Percentiles rank a stretch among this genome's conserved stretches.
Conservation (phyloP, 768 basidiomycete species). For the Cyclocybe aegerita region DNA sequence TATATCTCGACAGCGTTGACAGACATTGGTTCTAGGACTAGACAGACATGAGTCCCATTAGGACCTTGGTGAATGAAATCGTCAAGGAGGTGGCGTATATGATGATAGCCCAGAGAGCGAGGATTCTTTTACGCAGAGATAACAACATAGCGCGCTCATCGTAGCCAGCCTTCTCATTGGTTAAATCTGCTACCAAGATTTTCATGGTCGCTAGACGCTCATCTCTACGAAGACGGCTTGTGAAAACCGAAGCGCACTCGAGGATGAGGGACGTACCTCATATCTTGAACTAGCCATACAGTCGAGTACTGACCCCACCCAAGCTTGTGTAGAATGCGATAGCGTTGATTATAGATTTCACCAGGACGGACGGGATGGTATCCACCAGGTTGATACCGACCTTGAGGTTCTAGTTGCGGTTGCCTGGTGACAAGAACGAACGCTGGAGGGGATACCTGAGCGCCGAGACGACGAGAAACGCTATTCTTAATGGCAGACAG, state of each 20-base stretch:
- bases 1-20: slow-evolving; percentile 54
- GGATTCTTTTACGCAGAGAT: background rate
- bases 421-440: too few species aligned
- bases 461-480: too few species aligned
- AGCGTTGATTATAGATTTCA: slow-evolving; percentile 10
- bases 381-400: slow-evolving; percentile 6
- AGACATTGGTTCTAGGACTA: slow-evolving; percentile 80
- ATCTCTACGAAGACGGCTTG: too few species aligned
- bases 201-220: background rate
- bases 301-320: slow-evolving; percentile 13
- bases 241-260: too few species aligned
- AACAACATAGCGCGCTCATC: background rate
- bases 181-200: background rate
- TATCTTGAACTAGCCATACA: slow-evolving; percentile 12
- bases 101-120: background rate
- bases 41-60: slow-evolving; percentile 81
- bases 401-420: too few species aligned
- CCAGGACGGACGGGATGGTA: slow-evolving; percentile 12
- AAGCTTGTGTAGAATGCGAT: slow-evolving; percentile 14
- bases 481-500: too few species aligned
- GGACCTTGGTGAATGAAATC: slow-evolving; percentile 45
- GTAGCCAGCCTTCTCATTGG: background rate
- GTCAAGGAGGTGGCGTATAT: slow-evolving; percentile 6
- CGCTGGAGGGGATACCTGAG: too few species aligned
- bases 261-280: background rate